phyloP scores from a whole-genome alignment of 139 green algal genomes.

The Haematococcus sp. region DNA sequence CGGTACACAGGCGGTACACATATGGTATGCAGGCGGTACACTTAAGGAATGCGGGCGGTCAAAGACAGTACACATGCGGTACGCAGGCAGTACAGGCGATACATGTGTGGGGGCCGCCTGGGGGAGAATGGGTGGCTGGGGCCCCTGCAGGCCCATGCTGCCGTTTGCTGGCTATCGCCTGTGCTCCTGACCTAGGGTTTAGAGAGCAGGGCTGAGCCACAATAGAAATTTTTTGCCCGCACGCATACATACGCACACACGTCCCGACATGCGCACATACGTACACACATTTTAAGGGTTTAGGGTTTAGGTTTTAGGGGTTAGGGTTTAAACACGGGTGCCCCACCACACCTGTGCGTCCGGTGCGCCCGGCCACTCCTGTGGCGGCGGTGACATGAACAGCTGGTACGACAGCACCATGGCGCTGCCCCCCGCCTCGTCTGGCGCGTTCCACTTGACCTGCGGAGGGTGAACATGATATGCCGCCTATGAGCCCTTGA shows the following conservation, averaged over 20 bases:
- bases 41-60: no score
- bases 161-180: no score
- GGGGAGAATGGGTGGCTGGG: neutral
- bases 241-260: neutral
- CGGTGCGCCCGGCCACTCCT: neutral
- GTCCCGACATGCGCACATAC: no score
- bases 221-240: neutral
- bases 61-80: no score
- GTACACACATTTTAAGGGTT: no score
- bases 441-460: constrained; percentile 63
- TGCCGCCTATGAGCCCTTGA: no score
- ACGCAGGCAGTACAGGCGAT: no score
- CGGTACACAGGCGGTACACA: no score
- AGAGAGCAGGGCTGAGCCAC: neutral
- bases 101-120: neutral
- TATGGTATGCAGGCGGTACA: no score
- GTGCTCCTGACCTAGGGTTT: no score
- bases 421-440: constrained; percentile 57
- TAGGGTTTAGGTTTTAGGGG: no score
- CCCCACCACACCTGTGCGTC: neutral
- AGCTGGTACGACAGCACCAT: constrained; percentile 49
- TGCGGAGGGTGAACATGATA: constrained; percentile 24
- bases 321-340: neutral
- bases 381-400: constrained; percentile 38
- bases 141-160: no score